A percentile compares a stretch with the other conserved stretches of the same genome.
These are phyloP conservation scores for Hymenoscyphus repandus DNA, from an alignment of 2,329 filamentous ascomycete genomes.

Conservation along the genomic window DNA sequence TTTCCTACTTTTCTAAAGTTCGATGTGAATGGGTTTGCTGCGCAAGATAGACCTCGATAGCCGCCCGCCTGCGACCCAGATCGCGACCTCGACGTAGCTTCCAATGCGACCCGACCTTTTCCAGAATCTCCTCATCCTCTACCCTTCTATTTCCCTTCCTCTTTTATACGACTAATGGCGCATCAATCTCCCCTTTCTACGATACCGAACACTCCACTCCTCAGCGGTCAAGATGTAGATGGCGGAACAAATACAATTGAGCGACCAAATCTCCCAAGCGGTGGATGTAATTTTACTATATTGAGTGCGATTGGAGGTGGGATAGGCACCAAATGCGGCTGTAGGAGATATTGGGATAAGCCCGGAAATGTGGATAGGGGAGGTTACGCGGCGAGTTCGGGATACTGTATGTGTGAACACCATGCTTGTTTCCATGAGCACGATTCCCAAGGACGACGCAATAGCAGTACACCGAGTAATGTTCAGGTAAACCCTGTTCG, in stretches of 20 bases:
- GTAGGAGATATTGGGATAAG: slow-evolving; percentile 47
- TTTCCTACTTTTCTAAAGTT: slow-evolving; percentile 4
- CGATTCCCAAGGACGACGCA: slow-evolving; percentile 13
- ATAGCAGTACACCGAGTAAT: slow-evolving; percentile 8
- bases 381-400: slow-evolving; percentile 12
- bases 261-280: slow-evolving; percentile 35
- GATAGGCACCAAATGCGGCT: slow-evolving; percentile 43
- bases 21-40: slow-evolving; percentile 9
- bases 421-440: slow-evolving; percentile 50
- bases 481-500: slow-evolving; percentile 4
- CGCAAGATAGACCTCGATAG: slow-evolving; percentile 13
- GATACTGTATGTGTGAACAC: slow-evolving; percentile 47
- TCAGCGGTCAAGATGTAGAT: slow-evolving; percentile 20
- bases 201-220: slow-evolving; percentile 27
- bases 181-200: slow-evolving; percentile 15
- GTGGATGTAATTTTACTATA: slow-evolving; percentile 48
- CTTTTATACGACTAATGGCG: slow-evolving; percentile 24
- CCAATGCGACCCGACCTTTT: slow-evolving; percentile 23
- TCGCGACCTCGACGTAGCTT: slow-evolving; percentile 11
- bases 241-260: slow-evolving; percentile 13
- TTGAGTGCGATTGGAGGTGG: slow-evolving; percentile 37
- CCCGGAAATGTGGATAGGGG: slow-evolving; percentile 6
- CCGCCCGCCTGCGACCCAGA: slow-evolving; percentile 19
- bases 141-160: not conserved
- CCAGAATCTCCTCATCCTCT: slow-evolving; percentile 11